Percentiles rank a stretch among this genome's conserved stretches.
phyloP scores from a whole-genome alignment of 495 filamentous ascomycete species.

The Tuber indicum region DNA sequence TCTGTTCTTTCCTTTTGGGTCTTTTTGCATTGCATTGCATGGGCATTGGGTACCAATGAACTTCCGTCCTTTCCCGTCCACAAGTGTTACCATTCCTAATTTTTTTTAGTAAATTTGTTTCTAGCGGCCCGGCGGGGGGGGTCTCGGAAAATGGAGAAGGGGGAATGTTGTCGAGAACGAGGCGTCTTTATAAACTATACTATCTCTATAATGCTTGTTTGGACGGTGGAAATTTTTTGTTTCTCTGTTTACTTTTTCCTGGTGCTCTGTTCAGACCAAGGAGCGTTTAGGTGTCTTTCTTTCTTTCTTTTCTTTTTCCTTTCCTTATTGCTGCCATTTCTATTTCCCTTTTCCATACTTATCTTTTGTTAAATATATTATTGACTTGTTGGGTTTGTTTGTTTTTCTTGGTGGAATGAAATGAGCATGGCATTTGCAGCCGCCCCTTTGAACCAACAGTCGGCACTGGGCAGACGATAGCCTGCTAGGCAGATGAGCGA shows the following conservation, averaged over 20 bases:
- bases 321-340: slow-evolving; percentile 8
- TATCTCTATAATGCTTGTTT: neutral
- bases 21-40: slow-evolving; percentile 26
- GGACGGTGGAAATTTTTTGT: neutral
- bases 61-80: slow-evolving; percentile 13
- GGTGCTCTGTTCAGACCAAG: slow-evolving; percentile 9
- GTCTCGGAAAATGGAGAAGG: neutral
- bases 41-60: slow-evolving; percentile 37
- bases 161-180: neutral
- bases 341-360: neutral
- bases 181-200: neutral
- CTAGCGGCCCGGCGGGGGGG: neutral
- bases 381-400: neutral
- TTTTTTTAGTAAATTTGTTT: slow-evolving; percentile 6
- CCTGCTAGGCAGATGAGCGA: neutral
- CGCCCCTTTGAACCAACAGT: neutral
- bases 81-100: neutral
- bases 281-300: slow-evolving; percentile 16
- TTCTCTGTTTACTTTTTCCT: slow-evolving; percentile 9
- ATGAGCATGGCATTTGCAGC: neutral
- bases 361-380: slow-evolving; percentile 4
- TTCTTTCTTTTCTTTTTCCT: neutral
- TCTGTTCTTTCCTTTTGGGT: slow-evolving; percentile 20
- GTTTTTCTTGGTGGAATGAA: slow-evolving; percentile 2
- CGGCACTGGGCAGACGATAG: too few relatives aligned